Base-by-base conservation (phyloP, 1,284 basidiomycete genomes). In the Stereum hirsutum region DNA sequence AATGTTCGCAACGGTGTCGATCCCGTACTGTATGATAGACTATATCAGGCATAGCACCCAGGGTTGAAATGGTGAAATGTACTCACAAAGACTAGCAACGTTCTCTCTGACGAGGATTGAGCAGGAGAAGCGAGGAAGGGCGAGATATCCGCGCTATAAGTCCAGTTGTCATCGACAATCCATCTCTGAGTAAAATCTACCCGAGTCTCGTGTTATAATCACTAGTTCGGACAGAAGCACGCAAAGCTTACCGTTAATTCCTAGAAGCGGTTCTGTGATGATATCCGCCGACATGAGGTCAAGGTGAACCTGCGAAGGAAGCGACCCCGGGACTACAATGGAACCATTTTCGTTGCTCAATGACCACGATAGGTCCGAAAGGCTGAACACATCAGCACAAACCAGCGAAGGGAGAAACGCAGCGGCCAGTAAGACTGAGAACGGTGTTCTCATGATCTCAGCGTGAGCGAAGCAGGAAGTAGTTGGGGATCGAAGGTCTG, bases 101-200 rank as follows among this genome's bases (percentile, higher is more conserved):
- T 62, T 42, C 62, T 61, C 20, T 61, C 55, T 6, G 54, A 47
- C 6, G 50, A 30, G 12, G 51, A 40, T 26, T 54, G 32, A 20
- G 52, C 51, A 24, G 57, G 12, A 14, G 43, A 42, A 43, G 56
- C 43, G 3, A 60, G 54, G 40, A 75, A 64, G 4, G 74, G 70
- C 1, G 62, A 52, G 26, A 81, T 51, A 47, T 74, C 70, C 1
- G 77, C 75, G 0, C 73, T 76, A 51, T 78, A 79, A 0, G 74
- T 78, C 75, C 79, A 80, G 41, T 72, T 72, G 45, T 81, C 76
- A 33, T 72, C 60, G 15, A 68, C 65, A 34, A 81, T 63, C 76
- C 76, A 78, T 47, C 78, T 63, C 50, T 74, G 62, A 1, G 69
- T 71, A 46, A 72, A 77, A 46, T 80, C 74, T 76, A 42, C n/a